phyloP scores from a whole-genome alignment of 1,284 basidiomycete genomes.

The Naganishia sp. region DNA sequence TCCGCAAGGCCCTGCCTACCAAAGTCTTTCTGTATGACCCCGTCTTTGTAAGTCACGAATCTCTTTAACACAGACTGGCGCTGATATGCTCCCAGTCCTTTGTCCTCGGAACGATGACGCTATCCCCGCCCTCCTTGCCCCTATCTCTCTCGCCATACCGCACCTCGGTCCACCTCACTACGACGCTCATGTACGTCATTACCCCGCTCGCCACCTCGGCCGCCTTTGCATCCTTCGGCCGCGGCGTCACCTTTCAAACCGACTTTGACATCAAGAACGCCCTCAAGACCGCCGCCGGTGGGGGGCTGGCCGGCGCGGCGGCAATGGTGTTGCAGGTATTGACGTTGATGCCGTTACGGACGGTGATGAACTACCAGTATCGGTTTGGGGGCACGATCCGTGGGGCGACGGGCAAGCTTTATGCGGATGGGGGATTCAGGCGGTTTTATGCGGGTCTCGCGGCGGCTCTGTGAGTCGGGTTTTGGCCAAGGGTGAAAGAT shows the following conservation, averaged over 20 bases:
- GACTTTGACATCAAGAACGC: conserved; percentile 77
- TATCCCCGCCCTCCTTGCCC: conserved; percentile 44
- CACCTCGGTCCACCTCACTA: conserved; percentile 43
- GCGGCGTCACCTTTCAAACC: conserved; percentile 44
- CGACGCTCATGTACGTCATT: conserved; percentile 40
- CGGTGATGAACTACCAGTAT: conserved; percentile 81
- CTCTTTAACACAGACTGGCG: not conserved
- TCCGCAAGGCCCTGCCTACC: conserved; percentile 43
- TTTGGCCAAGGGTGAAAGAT: not conserved
- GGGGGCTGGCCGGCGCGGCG: conserved; percentile 77
- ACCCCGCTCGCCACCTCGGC: conserved; percentile 43
- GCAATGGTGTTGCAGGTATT: conserved; percentile 89
- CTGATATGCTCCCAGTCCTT: conserved; percentile 40
- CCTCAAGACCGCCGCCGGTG: conserved; percentile 75
- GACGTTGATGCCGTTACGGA: conserved; percentile 71
- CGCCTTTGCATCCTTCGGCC: conserved; percentile 42
- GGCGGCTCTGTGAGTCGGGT: conserved; percentile 67
- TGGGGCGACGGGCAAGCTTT: conserved; percentile 66
- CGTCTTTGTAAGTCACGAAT: conserved; percentile 41
- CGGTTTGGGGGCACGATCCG: conserved; percentile 73
- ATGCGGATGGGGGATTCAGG: conserved; percentile 72
- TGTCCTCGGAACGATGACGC: conserved; percentile 41
- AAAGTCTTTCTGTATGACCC: conserved; percentile 46
- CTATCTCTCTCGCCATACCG: conserved; percentile 40
- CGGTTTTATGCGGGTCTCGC: conserved; percentile 79